Evolutionary conservation across 176 grass and related monocot genomes (phyloP), one percentile per base, ranked within the genome.

Genomic region (Carex pumila): DNA sequence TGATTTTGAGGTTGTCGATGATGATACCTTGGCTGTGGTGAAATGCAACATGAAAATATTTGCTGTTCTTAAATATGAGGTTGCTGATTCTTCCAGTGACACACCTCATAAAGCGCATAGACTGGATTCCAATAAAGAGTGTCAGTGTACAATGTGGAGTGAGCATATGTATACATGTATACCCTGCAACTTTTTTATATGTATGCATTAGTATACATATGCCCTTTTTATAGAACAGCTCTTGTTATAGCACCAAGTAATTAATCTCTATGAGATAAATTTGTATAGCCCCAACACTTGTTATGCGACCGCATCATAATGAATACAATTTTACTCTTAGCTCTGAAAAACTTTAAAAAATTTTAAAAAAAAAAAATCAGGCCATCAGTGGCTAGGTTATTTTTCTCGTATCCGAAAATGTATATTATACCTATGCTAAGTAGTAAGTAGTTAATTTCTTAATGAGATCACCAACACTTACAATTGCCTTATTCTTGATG

Each of bases 61-160:
- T 90, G 80, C 88, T 90, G 47, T 90, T 63, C 2, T 31, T 43
- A 49, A 86, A 13, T 15, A 49, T 84, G 11, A 90, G 71, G 61
- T 86, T 64, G 36, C 19, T 12, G 25, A 90, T 4, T 19, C 22
- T 62, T 6, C 68, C 45, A 36, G 12, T 72, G 30, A 5, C 14
- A 14, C 81, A 49, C 34, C 65, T 83, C 13, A 79, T 31, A 22
- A 90, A 71, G 12, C 88, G 69, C 31, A 90, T 7, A 3, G 88
- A 86, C 88, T 90, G 54, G 36, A 68, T 30, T 1, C 10, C 68
- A 37, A 61, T 12, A 63, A 6, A 80, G 12, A 68, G 45, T 25
- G 25, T 25, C 25, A 25, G 25, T 25, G 25, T 25, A 25, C 21
- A 8, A 53, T 43, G 47, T 25, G 7, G 5, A 43, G 7, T 49